Percentiles rank a stretch among this genome's conserved stretches.
These are phyloP conservation scores for Rosa hybrid DNA, from an alignment of 331 rosid genomes.

Conservation along the genomic window DNA sequence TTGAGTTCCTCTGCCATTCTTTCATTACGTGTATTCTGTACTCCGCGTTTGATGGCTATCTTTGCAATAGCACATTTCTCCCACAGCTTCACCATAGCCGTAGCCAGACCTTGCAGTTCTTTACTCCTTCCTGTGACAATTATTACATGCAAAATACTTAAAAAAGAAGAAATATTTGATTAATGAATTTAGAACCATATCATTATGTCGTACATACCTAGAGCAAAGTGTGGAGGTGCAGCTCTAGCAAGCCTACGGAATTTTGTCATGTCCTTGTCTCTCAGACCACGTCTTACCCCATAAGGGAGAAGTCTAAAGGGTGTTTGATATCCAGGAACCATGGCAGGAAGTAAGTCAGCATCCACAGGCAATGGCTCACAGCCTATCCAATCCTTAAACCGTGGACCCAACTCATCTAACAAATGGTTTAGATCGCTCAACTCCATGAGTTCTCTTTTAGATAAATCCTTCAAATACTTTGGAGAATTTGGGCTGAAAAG, in stretches of 20 bases:
- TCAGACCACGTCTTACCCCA: constrained; percentile 57
- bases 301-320: constrained; percentile 85
- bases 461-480: constrained; percentile 53
- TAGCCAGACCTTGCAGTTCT: constrained; percentile 92
- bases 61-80: constrained; percentile 81
- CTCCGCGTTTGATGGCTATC: constrained; percentile 97
- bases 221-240: constrained; percentile 89
- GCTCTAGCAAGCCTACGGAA: constrained; percentile 73
- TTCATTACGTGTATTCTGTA: constrained; percentile 68
- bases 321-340: constrained; percentile 65
- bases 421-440: constrained; percentile 62
- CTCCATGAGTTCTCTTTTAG: constrained; percentile 57
- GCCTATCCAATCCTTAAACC: constrained; percentile 86
- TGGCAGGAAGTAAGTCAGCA: constrained; percentile 77
- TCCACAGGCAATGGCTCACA: constrained; percentile 93
- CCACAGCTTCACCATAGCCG: constrained; percentile 86
- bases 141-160: constrained; percentile 13
- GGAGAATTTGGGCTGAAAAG: constrained; percentile 32
- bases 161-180: constrained; percentile 13
- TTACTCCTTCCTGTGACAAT: constrained; percentile 71
- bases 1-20: constrained; percentile 94
- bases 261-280: constrained; percentile 61
- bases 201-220: constrained; percentile 52
- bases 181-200: constrained; percentile 25
- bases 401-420: constrained; percentile 90